phyloP scores from a whole-genome alignment of 2,329 filamentous ascomycete genomes.

The Orbilia oligospora region DNA sequence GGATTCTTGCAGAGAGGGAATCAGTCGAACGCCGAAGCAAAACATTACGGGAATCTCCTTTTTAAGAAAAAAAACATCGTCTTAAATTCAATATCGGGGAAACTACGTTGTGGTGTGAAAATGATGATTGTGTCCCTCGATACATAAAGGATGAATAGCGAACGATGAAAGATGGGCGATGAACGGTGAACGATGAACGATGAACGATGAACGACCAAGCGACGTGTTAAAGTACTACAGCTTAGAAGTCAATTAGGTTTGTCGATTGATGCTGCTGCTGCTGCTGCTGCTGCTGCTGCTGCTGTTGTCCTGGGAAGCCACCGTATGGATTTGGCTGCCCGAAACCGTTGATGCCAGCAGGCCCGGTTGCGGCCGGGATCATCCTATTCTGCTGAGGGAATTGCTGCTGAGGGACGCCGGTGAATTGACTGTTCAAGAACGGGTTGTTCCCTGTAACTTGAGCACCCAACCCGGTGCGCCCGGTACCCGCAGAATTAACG shows the following conservation, averaged over 20 bases:
- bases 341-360: conserved; percentile 72
- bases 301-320: conserved; percentile 67
- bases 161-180: background rate
- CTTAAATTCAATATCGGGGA: conserved; percentile 57
- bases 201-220: background rate
- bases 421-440: conserved; percentile 82
- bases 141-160: conserved; percentile 13
- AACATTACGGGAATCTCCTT: conserved; percentile 34
- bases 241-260: conserved; percentile 76
- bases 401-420: conserved; percentile 75
- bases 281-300: conserved; percentile 68
- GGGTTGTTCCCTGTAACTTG: conserved; percentile 87
- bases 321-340: conserved; percentile 63
- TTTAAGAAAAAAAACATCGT: conserved; percentile 22
- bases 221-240: background rate
- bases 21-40: conserved; percentile 52
- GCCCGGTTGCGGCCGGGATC: conserved; percentile 73
- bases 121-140: conserved; percentile 32
- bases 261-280: conserved; percentile 72
- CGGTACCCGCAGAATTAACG: conserved; percentile 89
- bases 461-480: conserved; percentile 66
- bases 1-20: conserved; percentile 32
- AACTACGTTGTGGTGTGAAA: conserved; percentile 69
- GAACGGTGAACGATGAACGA: background rate
- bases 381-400: conserved; percentile 60